Evolutionary conservation across 2,329 filamentous ascomycete species (phyloP), one percentile per base, ranked within the genome.

Genomic region (Sclerotinia subarctica): DNA sequence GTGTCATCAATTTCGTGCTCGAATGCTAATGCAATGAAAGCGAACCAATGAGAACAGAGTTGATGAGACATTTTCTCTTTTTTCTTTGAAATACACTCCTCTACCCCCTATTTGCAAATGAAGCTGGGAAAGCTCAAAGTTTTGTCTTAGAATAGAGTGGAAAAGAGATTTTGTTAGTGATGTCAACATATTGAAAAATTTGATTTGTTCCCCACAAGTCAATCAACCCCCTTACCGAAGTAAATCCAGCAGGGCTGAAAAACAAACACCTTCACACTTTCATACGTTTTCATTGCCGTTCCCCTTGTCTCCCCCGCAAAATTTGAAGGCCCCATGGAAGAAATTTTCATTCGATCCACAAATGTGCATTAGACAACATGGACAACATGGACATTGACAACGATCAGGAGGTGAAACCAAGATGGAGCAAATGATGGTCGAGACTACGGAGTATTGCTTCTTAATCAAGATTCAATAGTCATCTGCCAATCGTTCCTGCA

Each of bases 281-380:
- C 38, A 42, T 42, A 42, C 17, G 46, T 46, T 51, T 49, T 51
- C 46, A 42, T 35, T 38, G 24, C 44, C 46, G n/a, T 29, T 13
- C 58, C 59, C 58, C 49, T 62, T 62, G 58, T 62, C 15, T 26
- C 32, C 59, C 58, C 59, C 59, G 59, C 59, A 62, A 62, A 62
- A 62, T 51, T n/a, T 38, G 15, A 51, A 62, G 1, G 44, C 44
- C 44, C 44, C 58, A 62, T 62, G 44, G n/a, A 49, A 62, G 58
- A 62, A 62, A 62, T 49, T 62, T 62, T 62, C 58, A 62, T 49
- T 35, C 21, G 58, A 49, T 62, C 58, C 58, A 62, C 58, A 62
- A 17, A 49, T 49, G n/a, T 60, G 44, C 57, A 49, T 62, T 32
- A 35, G 29, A 49, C 59, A 62, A 51, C 29, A 51, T 19, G 24